Evolutionary conservation across 202 grass and related monocot genomes (phyloP).

Genomic region (Sporobolus alterniflorus): DNA sequence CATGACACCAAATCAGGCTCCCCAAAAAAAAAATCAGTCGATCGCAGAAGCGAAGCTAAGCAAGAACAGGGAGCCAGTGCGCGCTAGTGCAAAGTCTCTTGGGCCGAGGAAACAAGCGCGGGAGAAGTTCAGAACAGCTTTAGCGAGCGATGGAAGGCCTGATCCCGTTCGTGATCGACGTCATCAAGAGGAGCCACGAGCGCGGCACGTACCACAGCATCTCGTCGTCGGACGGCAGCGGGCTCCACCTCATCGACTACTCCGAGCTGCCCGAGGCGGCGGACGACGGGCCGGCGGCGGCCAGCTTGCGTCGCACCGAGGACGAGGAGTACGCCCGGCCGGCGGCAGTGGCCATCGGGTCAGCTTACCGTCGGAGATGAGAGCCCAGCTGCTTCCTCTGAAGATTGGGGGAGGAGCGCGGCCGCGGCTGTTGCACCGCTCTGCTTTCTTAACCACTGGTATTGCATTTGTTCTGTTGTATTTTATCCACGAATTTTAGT

Average conservation of each 20-base stretch:
- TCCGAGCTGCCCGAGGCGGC: slow-evolving; percentile 27
- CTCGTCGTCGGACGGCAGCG: slow-evolving; percentile 47
- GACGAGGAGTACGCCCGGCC: slow-evolving; percentile 36
- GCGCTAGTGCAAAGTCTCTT: not conserved
- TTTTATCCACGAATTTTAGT: not conserved
- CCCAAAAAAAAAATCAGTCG: no score
- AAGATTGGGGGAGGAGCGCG: slow-evolving; percentile 3
- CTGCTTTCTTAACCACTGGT: not conserved
- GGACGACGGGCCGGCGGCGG: not conserved
- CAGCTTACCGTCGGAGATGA: slow-evolving; percentile 44
- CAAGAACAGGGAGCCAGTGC: not conserved
- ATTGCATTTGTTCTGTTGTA: not conserved
- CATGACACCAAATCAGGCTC: not conserved
- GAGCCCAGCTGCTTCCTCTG: not conserved
- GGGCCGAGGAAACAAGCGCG: not conserved
- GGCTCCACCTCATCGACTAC: slow-evolving; percentile 48
- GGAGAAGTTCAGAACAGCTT: not conserved
- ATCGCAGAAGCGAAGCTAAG: not conserved
- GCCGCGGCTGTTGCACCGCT: not conserved
- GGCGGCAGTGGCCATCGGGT: not conserved
- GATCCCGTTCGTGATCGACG: slow-evolving; percentile 84
- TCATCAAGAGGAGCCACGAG: slow-evolving; percentile 60
- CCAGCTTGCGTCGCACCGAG: slow-evolving; percentile 9
- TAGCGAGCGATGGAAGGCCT: slow-evolving; percentile 68
- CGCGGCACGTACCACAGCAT: slow-evolving; percentile 49